Evolutionary conservation across 352 stramenopile species (phyloP), one percentile per base, ranked within the genome.

Genomic region (Phytophthora fragariaefolia): DNA sequence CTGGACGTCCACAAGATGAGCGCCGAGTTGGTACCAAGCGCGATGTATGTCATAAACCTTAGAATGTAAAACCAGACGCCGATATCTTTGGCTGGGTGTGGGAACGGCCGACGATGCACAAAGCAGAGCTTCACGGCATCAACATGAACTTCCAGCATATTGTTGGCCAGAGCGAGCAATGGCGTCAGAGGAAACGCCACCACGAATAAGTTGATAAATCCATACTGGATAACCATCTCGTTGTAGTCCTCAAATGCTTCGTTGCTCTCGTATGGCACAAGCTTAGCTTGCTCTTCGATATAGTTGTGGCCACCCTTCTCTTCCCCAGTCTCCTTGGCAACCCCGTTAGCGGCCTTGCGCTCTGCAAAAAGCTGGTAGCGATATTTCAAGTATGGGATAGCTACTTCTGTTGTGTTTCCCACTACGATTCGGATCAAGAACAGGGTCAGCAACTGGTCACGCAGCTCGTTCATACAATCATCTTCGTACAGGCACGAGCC

Each of bases 171-270:
- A 8, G 93, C 93, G 42, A 98, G 76, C 26, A 98, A 52, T 30
- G 95, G 90, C 34, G 95, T 97, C 50, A 99, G 71, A 24, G 96
- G 96, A 68, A 98, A 98, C 28, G 93, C 95, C 12, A 92, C 87
- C 0, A 97, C 93, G 65, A 98, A 99, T 36, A 99, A 71, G 56
- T 94, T 98, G 36, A 98, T 92, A 65, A 98, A 99, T 43, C 95
- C 96, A 63, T 98, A 98, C 85, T 98, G 93, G 54, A 98, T 97
- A 18, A 98, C 83, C 80, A 96, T 88, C 63, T 96, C 88, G 67
- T 94, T 94, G 76, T 93, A 95, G 75, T 97, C 94, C 30, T 95
- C 81, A 40, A 97, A 96, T 10, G 84, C 76, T 28, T 95, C 87
- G 23, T 89, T 83, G 38, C 74, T 79, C 56, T 96, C 85, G 59